Base-by-base conservation (phyloP, 306 rosid species). In the Prunus fruticosa region DNA sequence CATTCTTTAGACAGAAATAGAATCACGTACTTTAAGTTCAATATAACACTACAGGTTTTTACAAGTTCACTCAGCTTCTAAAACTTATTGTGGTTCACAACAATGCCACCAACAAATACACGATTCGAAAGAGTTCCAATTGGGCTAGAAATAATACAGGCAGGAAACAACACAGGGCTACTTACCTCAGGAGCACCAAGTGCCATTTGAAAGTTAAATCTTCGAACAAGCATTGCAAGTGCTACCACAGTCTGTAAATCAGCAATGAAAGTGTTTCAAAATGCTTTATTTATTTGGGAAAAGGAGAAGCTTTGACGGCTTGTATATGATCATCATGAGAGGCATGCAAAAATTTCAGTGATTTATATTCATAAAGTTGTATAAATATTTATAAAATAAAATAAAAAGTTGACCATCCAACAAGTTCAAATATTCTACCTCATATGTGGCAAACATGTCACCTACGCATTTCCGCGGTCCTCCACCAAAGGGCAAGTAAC, bases 401-500 rank as follows among this genome's bases (percentile, higher is more conserved):
- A 25, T 23, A 1, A 38, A 38, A 38, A 38, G 43, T 38, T 7
- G 43, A 7, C 62, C 64, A 53, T 70, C 73, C 9, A 38, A 60
- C 20, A 75, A 50, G 68, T 60, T 73, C 77, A 58, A 58, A 43
- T 67, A 34, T 45, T 6, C 14, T 84, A 95, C 99, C 97, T 95
- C 99, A 23, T 88, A 95, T 12, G 96, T 69, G 82, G 99, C 99
- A 76, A 95, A 92, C 90, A 92, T 70, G 75, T 95, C 99, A 8
- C 99, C 99, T 15, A 95, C 84, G 25, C 97, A 95, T 82, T 95
- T 95, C 51, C 99, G 84, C 0, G 90, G 99, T 67, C 99, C 99
- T 63, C 99, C 99, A 38, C 99, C 99, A 75, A 95, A 95, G 25
- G 99, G 99, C 78, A 95, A 85, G 84, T 92, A 95, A 46, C 99